Evolutionary conservation across 2,329 filamentous ascomycete species (phyloP).

Genomic region (Trichoderma aggressivum): DNA sequence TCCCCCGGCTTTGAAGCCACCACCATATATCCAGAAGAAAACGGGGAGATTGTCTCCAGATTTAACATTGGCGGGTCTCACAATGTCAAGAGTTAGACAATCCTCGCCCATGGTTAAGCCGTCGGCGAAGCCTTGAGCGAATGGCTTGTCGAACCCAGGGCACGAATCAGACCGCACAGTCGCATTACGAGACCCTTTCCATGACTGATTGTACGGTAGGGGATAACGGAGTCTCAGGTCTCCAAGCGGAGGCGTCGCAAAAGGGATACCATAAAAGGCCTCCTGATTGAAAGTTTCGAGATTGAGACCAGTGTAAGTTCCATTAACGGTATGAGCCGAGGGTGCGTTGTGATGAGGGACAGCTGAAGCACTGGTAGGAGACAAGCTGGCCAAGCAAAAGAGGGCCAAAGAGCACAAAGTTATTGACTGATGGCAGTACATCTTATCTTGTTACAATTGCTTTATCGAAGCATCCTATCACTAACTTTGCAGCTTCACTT

Average conservation of each 20-base stretch:
- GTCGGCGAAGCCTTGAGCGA: constrained; percentile 7
- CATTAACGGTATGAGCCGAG: constrained; percentile 5
- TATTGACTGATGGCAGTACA: background rate
- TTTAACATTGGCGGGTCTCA: background rate
- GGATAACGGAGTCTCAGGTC: background rate
- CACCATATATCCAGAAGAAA: constrained; percentile 17
- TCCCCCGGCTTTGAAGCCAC: constrained; percentile 9
- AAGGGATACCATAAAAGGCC: constrained; percentile 10
- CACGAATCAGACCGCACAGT: constrained; percentile 9
- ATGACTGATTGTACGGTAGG: constrained; percentile 1
- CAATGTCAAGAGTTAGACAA: constrained; percentile 14
- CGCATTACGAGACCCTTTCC: constrained; percentile 1
- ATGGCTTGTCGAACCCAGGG: constrained; percentile 9
- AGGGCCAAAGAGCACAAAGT: background rate
- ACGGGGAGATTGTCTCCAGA: constrained; percentile 6
- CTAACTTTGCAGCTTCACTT: background rate
- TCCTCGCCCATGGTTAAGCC: constrained; percentile 14
- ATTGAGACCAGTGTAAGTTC: constrained; percentile 10
- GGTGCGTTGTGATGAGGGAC: background rate
- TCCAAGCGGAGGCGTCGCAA: background rate
- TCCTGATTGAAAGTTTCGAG: constrained; percentile 1
- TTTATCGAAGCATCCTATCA: background rate
- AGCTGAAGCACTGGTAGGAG: background rate
- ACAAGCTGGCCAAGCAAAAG: background rate
- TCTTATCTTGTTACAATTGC: background rate